Evolutionary conservation across 257 asterid genomes (phyloP).

Genomic region (Salvia rosmarinus): DNA sequence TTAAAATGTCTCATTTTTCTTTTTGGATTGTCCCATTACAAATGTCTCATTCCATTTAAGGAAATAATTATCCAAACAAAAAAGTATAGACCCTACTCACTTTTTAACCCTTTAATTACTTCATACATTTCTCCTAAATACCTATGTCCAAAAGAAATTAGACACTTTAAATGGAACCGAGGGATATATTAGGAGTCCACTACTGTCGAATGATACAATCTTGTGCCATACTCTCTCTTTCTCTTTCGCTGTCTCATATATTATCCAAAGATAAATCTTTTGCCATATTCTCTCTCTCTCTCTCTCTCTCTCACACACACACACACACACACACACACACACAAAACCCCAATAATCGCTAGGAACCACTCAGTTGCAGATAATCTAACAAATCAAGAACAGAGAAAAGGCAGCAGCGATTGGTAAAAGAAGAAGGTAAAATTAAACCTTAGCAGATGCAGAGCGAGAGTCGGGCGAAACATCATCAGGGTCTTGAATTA

Average conservation of each 20-base stretch:
- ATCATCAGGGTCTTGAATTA: constrained; percentile 56
- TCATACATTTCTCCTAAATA: too few species aligned
- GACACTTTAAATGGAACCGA: too few species aligned
- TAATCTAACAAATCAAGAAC: constrained; percentile 1
- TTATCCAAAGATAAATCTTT: too few species aligned
- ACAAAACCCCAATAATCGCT: not conserved
- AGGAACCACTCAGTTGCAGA: constrained; percentile 2
- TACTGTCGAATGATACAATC: constrained; percentile 5
- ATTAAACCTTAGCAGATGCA: constrained; percentile 52
- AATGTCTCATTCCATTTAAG: too few species aligned
- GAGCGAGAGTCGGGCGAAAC: constrained; percentile 24
- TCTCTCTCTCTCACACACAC: not conserved
- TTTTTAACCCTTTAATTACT: too few species aligned
- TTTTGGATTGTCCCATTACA: too few species aligned
- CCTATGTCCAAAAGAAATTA: too few species aligned
- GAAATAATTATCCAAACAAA: too few species aligned
- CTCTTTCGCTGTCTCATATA: not conserved
- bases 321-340: not conserved
- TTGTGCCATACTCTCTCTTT: not conserved
- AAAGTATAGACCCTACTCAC: too few species aligned
- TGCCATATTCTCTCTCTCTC: not conserved
- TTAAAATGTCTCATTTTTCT: too few species aligned
- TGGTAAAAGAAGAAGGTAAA: not conserved
- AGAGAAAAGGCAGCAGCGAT: not conserved
- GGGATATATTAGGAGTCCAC: not conserved